phyloP scores from a whole-genome alignment of 78 protist genomes.

The Dictyostelium firmibasis region DNA sequence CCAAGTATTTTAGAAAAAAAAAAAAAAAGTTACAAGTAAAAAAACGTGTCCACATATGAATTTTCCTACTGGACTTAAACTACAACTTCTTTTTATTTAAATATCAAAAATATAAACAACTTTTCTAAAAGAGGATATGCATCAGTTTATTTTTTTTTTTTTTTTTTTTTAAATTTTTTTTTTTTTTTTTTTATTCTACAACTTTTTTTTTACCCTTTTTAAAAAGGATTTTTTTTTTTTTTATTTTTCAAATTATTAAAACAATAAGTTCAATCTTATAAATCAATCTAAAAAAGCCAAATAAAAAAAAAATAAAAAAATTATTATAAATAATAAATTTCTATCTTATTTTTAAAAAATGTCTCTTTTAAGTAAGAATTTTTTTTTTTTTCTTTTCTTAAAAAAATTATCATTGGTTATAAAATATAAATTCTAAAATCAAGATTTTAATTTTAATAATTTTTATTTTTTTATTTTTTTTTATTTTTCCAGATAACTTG shows the following conservation, averaged over 20 bases:
- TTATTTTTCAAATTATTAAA: background rate
- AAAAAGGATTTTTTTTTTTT: background rate
- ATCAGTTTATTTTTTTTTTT: background rate
- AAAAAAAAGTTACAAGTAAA: background rate
- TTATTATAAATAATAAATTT: background rate
- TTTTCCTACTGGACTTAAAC: background rate
- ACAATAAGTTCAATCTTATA: background rate
- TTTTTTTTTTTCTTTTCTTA: no score
- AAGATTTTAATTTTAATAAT: no score
- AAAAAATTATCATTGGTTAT: background rate
- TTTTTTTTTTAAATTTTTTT: background rate
- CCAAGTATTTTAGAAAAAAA: no score
- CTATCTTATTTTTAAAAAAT: background rate
- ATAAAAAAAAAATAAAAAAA: background rate
- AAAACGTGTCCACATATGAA: background rate
- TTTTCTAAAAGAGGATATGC: background rate
- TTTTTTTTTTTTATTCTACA: background rate
- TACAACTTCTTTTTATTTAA: background rate
- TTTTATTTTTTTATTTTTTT: background rate
- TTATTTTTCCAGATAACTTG: background rate
- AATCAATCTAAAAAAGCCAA: background rate
- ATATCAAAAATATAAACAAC: background rate
- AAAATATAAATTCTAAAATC: no score
- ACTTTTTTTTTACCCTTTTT: background rate
- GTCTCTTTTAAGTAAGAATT: background rate